Evolutionary conservation across 2,329 filamentous ascomycete species (phyloP), one percentile per base, ranked within the genome.

Genomic region (Calonectria pteridis): DNA sequence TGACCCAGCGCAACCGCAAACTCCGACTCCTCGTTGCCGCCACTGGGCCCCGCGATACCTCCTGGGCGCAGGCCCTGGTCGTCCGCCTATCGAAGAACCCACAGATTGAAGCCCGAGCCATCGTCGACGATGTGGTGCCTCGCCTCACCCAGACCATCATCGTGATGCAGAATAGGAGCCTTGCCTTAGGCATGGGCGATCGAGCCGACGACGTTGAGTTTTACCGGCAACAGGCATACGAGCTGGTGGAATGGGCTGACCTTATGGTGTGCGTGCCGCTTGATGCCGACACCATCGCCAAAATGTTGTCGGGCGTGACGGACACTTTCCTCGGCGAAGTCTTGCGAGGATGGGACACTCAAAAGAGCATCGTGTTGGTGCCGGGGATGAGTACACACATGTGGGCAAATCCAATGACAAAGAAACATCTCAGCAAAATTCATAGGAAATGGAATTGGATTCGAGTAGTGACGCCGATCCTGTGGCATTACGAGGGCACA

Each of bases 351-450:
- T 98, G 96, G 96, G 93, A 97, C 79, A 92, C 94, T 0, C 93
- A 93, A 9, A 98, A 98, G 85, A 94, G 93, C 78, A 94, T 98
- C 35, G 86, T 98, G 63, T 86, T 98, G 71, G 93, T 98, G 9
- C 95, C 96, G 0, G 95, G 94, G 76, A 97, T 98, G 95, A 96
- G 94, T 40, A 92, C 91, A 1, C 90, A 94, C 73, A 95, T 96
- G 92, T 98, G 95, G 95, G 92, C 96, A 81, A 95, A 97, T 80
- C 95, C 95, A 3, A 93, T 96, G 85, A 98, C 95, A 20, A 94
- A 94, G 85, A 94, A 95, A 80, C 95, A 98, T 82, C 89, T 98
- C 74, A 93, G 91, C 84, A 97, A 97, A 84, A 91, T 98, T 51
- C 90, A 93, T 76, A 88, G 91, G 75, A 96, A 95, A 83, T 98